Percentiles rank a stretch among this genome's conserved stretches.
Evolutionary conservation across 805 yeast species (phyloP).

Genomic region (Brettanomyces naardenensis): DNA sequence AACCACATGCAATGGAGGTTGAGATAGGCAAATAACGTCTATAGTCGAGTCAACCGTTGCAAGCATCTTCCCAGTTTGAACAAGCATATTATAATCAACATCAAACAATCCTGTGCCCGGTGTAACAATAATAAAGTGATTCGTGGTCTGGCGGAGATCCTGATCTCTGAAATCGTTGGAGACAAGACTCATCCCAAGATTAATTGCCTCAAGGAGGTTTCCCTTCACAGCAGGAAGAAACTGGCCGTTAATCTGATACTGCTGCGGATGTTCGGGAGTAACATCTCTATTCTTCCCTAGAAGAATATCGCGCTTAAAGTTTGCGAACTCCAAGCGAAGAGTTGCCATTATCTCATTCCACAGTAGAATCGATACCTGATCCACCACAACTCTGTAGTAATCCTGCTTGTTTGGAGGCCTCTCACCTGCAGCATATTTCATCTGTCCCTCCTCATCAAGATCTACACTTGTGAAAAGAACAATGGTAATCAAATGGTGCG

Average conservation of each 20-base stretch:
- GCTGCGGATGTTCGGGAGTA: conserved; percentile 26
- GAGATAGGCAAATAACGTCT: conserved; percentile 80
- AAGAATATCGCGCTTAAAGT: conserved; percentile 68
- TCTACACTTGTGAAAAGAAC: conserved; percentile 83
- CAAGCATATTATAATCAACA: conserved; percentile 72
- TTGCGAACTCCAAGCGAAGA: conserved; percentile 74
- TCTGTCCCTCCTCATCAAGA: conserved; percentile 25
- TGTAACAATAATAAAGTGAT: conserved; percentile 79
- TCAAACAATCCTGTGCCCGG: conserved; percentile 94
- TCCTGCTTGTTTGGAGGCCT: conserved; percentile 60
- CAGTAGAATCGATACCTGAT: conserved; percentile 78
- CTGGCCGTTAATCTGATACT: conserved; percentile 45
- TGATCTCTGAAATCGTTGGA: conserved; percentile 75
- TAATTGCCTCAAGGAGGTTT: conserved; percentile 79
- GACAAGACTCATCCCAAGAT: conserved; percentile 70
- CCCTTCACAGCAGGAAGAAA: conserved; percentile 86
- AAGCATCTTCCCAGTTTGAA: conserved; percentile 68
- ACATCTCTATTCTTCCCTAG: conserved; percentile 31
- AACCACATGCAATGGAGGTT: conserved; percentile 87
- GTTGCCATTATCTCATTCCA: conserved; percentile 93
- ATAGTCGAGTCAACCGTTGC: conserved; percentile 76
- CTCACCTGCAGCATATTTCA: conserved; percentile 61
- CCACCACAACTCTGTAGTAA: conserved; percentile 89
- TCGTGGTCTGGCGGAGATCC: conserved; percentile 82
- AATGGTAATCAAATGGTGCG: conserved; percentile 87